Conservation (phyloP, 2,329 filamentous ascomycete genomes). For the Drechslerella dactyloides region DNA sequence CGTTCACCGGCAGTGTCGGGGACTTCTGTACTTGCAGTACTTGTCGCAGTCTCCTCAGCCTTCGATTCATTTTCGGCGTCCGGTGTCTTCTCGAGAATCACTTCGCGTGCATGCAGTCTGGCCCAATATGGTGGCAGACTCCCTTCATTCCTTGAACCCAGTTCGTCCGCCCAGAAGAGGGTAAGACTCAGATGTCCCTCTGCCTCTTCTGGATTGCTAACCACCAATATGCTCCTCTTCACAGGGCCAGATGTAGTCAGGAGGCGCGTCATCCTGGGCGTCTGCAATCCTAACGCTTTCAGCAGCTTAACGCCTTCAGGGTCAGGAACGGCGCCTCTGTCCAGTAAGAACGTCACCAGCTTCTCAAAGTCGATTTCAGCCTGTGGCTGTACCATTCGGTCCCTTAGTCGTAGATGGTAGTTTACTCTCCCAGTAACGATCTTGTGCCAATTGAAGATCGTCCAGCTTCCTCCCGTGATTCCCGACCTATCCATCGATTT, state of each 20-base stretch:
- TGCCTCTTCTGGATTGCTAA: conserved; percentile 67
- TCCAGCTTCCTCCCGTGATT: conserved; percentile 69
- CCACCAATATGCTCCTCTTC: conserved; percentile 62
- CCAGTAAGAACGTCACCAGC: conserved; percentile 68
- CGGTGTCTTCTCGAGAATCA: conserved; percentile 53
- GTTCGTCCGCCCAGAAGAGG: conserved; percentile 65
- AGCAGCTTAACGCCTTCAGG: conserved; percentile 67
- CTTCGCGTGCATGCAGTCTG: conserved; percentile 51
- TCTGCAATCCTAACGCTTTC: conserved; percentile 67
- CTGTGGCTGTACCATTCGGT: conserved; percentile 61
- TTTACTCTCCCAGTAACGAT: conserved; percentile 69
- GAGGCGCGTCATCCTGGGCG: conserved; percentile 66
- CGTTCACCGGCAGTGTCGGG: conserved; percentile 32
- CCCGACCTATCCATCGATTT: conserved; percentile 63
- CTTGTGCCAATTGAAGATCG: conserved; percentile 71
- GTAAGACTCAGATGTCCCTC: conserved; percentile 68
- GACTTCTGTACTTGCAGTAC: conserved; percentile 9
- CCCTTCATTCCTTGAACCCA: conserved; percentile 63
- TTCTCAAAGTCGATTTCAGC: conserved; percentile 66
- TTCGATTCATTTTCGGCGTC: conserved; percentile 54
- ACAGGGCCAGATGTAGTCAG: conserved; percentile 64
- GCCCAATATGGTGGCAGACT: conserved; percentile 68
- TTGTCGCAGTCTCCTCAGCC: conserved; percentile 13
- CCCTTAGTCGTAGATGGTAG: conserved; percentile 60
- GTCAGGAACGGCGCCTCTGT: conserved; percentile 69